Base-by-base conservation (phyloP, 129 eudicot genomes). In the Chrysanthemum makinoi region DNA sequence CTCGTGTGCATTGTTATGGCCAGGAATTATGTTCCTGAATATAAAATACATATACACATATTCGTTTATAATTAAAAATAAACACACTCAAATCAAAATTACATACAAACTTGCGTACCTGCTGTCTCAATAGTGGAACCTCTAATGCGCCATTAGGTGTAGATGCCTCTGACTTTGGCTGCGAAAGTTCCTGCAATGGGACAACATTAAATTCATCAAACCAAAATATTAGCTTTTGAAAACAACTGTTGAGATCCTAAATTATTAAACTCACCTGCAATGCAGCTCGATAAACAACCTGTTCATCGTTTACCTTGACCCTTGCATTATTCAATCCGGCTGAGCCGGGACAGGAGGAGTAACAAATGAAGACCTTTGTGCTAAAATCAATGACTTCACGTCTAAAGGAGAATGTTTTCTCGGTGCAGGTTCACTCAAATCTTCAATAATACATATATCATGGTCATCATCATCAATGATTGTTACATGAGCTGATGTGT, bases 101-200 rank as follows among this genome's bases (percentile, higher is more conserved):
- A 2, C 53, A 22, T 52, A 22, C 11, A 49, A 28, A 73, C 66
- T 16, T 77, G 69, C 81, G 65, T 64, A 91, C 98, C 98, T 93
- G 98, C 75, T 93, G 96, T 69, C 86, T 89, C 77, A 93, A 62
- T 66, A 93, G 91, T 22, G 90, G 77, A 47, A 93, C 98, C 54
- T 86, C 75, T 86, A 93, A 72, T 44, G 82, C 26, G 30, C 98
- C 96, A 48, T 87, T 89, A 50, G 98, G 96, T 68, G 96, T 95
- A 49, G 15, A 73, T 70, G 85, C 86, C 74, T 93, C 98, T 72
- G 83, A 75, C 69, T 74, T 82, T 15, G 95, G 92, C 78, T 93
- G 95, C 16, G 89, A 86, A 75, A 89, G 91, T 87, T 89, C 98
- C 98, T 89, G 86, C 69, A 85, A 62, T 48, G 15, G 26, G 51